Base-by-base conservation (phyloP, 2,329 filamentous ascomycete species). In the Pyricularia grisea region DNA sequence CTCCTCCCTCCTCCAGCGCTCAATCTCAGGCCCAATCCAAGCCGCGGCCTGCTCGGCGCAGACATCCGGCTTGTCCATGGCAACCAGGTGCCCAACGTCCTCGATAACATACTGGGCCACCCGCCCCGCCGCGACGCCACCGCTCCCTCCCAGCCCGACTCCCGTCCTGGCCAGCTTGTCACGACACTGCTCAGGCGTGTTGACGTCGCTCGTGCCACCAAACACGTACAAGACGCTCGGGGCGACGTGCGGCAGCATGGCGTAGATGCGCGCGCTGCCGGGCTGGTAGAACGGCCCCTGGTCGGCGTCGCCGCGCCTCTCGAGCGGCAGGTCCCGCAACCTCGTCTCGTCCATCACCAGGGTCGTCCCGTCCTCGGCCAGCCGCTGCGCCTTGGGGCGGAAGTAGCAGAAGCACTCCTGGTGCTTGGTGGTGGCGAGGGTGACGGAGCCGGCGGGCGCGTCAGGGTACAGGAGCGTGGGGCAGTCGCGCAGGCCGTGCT, bases 381-480 rank as follows among this genome's bases (percentile, higher is more conserved):
- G 77, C 71, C 81, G 81, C 9, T 80, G 78, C 76, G 79, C 87
- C 70, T 86, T 85, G 0, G 88, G 86, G 0, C 91, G 85, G 72
- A 92, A 79, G 76, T 90, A 95, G 1, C 89, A 93, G 75, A 92
- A 90, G 69, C 95, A 91, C 81, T 97, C 93, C 76, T 97, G 92
- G 77, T 97, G 91, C 74, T 94, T 93, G 0, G 92, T 90, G 0
- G 94, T 98, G 1, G 87, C 86, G 2, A 95, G 83, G 0, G 92
- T 94, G 0, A 93, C 73, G 14, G 70, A 68, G 30, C 60, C 58
- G 23, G 68, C 69, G 4, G 61, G 31, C 17, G 63, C 64, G 30
- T 12, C 90, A 0, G 87, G 86, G 75, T 88, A 85, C 20, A 89
- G 74, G 9, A 75, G 74, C 0, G 91, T 93, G 2, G 92, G 91